These are phyloP conservation scores for Coniochaeta hoffmannii DNA, from an alignment of 2,329 filamentous ascomycete species.

Conservation along the genomic window DNA sequence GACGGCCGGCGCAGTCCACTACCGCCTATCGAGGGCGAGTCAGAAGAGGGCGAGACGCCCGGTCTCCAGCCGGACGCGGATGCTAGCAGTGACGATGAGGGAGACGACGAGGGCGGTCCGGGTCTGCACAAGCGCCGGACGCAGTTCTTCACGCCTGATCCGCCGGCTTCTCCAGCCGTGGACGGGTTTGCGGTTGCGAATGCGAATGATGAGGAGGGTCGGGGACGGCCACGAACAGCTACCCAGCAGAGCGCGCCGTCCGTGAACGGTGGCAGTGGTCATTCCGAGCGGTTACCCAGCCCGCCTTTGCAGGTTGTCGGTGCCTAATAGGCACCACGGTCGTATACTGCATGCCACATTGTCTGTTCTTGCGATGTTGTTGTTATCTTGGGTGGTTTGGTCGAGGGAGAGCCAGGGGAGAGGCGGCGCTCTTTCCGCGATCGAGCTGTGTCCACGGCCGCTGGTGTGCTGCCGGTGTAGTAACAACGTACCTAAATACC, in stretches of 20 bases:
- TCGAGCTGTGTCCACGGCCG: background rate
- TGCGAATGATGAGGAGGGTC: constrained; percentile 13
- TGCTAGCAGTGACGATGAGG: constrained; percentile 8
- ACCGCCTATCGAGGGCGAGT: constrained; percentile 39
- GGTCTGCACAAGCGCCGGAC: constrained; percentile 20
- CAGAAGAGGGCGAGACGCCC: constrained; percentile 14
- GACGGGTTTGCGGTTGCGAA: constrained; percentile 8
- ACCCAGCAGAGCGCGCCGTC: background rate
- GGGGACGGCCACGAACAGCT: constrained; percentile 6
- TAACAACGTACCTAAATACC: background rate
- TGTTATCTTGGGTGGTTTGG: background rate
- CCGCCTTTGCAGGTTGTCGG: constrained; percentile 25
- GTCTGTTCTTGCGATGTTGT: background rate
- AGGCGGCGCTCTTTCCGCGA: background rate
- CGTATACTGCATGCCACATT: background rate
- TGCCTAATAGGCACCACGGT: constrained; percentile 20
- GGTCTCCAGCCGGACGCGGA: constrained; percentile 10
- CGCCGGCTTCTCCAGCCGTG: constrained; percentile 23
- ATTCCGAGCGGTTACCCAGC: constrained; percentile 20
- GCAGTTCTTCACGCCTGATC: constrained; percentile 34
- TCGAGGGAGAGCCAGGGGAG: background rate
- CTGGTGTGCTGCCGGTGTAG: background rate
- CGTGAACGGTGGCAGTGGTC: constrained; percentile 11
- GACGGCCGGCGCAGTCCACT: constrained; percentile 51
- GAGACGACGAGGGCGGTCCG: constrained; percentile 15